Evolutionary conservation across 2,329 filamentous ascomycete genomes (phyloP), one percentile per base, ranked within the genome.

Genomic region (Tolypocladium sp.): DNA sequence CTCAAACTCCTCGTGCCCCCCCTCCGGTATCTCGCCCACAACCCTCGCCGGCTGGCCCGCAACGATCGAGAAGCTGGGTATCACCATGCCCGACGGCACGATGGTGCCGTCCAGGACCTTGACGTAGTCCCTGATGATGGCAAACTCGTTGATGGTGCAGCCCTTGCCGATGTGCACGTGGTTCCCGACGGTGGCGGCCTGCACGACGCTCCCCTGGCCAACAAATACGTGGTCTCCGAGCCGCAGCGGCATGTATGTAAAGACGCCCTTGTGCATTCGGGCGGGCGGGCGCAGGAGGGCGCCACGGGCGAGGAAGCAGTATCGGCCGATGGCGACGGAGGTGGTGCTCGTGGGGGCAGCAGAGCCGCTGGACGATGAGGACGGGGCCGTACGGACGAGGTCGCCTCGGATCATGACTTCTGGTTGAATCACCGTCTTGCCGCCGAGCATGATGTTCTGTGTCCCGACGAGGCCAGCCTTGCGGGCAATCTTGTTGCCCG

Each of bases 401-500:
- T 99, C 94, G 52, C 93, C 94, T 55, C 94, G 88, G 70, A 99
- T 91, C 74, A 94, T 92, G 67, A 92, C 93, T 70, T 96, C 92
- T 63, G 92, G 89, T 80, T 96, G 92, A 70, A 99, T 96, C 63
- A 97, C 91, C 1, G 92, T 96, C 76, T 91, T 96, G 63, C 94
- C 94, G 66, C 92, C 94, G 2, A 99, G 88, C 75, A 96, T 96
- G 76, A 99, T 97, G 76, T 97, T 96, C 67, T 96, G 92, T 27
- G 93, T 97, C 68, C 94, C 94, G 69, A 96, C 90, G 66, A 99
- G 91, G 71, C 89, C 87, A 62, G 91, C 90, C 66, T 91, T 91
- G 65, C 94, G 91, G 44, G 92, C 93, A 68, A 99, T 94, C 78
- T 97, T 97, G 83, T 99, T 99, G 65, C 94, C 94, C 3, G 92